Evolutionary conservation across 352 stramenopile genomes (phyloP).

Genomic region (Pythium chondricola): DNA sequence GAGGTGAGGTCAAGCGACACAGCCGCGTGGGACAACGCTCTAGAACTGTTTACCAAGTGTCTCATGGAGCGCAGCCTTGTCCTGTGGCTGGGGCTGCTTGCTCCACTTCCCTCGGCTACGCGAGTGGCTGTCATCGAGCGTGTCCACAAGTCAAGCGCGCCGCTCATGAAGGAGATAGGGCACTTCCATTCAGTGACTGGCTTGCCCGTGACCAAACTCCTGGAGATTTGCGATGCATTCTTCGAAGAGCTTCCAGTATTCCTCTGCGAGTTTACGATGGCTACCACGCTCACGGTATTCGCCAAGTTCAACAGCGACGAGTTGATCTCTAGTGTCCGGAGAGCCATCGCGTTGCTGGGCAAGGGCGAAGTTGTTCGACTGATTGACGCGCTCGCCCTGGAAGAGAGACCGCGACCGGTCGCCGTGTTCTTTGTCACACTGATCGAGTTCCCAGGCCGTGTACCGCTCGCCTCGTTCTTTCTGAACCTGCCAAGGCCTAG

Average conservation of each 20-base stretch:
- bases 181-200: conserved; percentile 50
- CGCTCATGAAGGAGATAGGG: conserved; percentile 42
- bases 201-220: conserved; percentile 23
- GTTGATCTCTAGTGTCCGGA: conserved; percentile 32
- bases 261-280: conserved; percentile 43
- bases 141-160: conserved; percentile 16
- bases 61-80: conserved; percentile 37
- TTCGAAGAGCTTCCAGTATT: conserved; percentile 23
- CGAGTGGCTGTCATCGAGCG: conserved; percentile 31
- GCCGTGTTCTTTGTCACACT: conserved; percentile 34
- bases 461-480: conserved; percentile 35
- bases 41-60: conserved; percentile 36
- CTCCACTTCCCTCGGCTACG: conserved; percentile 18
- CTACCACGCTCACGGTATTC: conserved; percentile 41
- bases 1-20: background rate
- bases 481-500: conserved; percentile 30
- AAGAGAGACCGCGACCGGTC: conserved; percentile 21
- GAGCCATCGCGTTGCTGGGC: conserved; percentile 26
- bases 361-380: conserved; percentile 43
- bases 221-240: conserved; percentile 35
- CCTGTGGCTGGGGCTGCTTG: conserved; percentile 39
- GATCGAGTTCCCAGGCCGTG: conserved; percentile 26
- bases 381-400: conserved; percentile 31
- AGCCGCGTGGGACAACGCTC: conserved; percentile 15
- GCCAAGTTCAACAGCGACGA: conserved; percentile 45